Evolutionary conservation across 305 asterid genomes (phyloP).

Genomic region (Fraxinus sp.): DNA sequence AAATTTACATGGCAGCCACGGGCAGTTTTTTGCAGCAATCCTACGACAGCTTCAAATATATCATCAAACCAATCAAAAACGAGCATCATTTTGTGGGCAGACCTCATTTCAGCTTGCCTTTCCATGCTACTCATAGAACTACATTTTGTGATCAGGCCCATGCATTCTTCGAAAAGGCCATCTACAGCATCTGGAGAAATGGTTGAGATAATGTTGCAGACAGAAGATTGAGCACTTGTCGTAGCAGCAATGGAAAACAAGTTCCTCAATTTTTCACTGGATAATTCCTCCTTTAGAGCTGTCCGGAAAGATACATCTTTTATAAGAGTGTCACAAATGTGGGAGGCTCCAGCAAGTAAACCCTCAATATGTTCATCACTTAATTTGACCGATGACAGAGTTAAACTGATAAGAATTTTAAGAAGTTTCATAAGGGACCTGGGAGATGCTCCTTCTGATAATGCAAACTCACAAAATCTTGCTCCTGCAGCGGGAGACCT

Average conservation of each 20-base stretch:
- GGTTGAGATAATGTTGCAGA: conserved; percentile 67
- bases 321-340: conserved; percentile 58
- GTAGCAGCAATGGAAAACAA: conserved; percentile 72
- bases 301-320: conserved; percentile 50
- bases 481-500: conserved; percentile 92
- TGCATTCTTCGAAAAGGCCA: conserved; percentile 65
- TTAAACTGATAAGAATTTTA: conserved; percentile 49
- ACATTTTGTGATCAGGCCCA: conserved; percentile 64
- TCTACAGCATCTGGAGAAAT: conserved; percentile 50
- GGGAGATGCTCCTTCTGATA: conserved; percentile 69
- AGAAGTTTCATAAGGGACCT: conserved; percentile 63
- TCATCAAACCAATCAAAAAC: conserved; percentile 73
- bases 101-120: conserved; percentile 68
- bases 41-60: conserved; percentile 66
- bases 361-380: conserved; percentile 57
- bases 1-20: conserved; percentile 45
- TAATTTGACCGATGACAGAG: conserved; percentile 49
- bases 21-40: conserved; percentile 65
- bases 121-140: conserved; percentile 38
- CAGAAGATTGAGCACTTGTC: conserved; percentile 67
- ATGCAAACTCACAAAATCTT: conserved; percentile 81
- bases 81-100: conserved; percentile 77
- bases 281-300: conserved; percentile 57
- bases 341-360: conserved; percentile 69
- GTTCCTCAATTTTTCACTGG: conserved; percentile 56